phyloP scores from a whole-genome alignment of 768 basidiomycete genomes.

The Mycena maculata region DNA sequence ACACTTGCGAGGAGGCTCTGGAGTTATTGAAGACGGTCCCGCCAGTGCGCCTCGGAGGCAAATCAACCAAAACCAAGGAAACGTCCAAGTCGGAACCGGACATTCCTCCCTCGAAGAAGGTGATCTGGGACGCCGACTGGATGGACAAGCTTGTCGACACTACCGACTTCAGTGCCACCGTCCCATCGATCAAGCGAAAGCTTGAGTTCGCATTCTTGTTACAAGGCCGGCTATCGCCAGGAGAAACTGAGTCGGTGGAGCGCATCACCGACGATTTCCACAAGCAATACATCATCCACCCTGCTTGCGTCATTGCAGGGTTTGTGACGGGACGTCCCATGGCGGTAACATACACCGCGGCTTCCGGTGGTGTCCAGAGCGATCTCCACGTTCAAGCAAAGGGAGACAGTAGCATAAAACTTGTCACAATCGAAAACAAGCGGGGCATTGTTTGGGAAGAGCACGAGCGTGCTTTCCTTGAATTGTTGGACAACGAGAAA shows the following conservation, averaged over 20 bases:
- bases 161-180: background rate
- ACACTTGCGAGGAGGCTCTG: background rate
- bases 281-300: background rate
- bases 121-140: background rate
- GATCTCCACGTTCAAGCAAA: background rate
- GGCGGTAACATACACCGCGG: background rate
- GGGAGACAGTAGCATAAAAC: background rate
- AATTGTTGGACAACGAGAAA: background rate
- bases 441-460: background rate
- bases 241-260: background rate
- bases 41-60: background rate
- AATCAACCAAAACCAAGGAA: slow-evolving; percentile 3
- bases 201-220: background rate
- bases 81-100: background rate
- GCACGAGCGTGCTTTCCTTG: slow-evolving; percentile 1
- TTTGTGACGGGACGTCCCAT: background rate
- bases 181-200: slow-evolving; percentile 1
- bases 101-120: background rate
- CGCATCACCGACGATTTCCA: slow-evolving; percentile 2
- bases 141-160: background rate
- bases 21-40: background rate
- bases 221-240: background rate
- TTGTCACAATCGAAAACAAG: slow-evolving; percentile 7
- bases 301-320: background rate
- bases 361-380: background rate